Conservation (phyloP, 345 rosid genomes). For the Lepidium aucheri region DNA sequence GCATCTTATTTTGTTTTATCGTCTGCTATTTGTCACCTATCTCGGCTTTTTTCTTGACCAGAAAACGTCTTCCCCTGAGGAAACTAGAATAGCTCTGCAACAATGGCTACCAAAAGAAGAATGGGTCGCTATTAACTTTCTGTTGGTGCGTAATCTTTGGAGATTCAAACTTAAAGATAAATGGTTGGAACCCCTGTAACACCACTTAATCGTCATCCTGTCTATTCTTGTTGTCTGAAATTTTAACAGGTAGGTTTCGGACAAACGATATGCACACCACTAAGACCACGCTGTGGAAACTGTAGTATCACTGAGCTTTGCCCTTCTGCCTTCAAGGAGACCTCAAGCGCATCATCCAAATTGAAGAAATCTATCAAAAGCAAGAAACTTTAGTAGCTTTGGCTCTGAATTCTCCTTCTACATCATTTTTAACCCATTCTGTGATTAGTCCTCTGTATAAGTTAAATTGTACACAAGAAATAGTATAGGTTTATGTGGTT, state of each 20-base stretch:
- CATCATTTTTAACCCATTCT: not conserved
- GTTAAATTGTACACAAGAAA: not conserved
- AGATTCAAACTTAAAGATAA: not conserved
- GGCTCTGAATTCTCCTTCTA: not conserved
- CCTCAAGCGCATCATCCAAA: conserved; percentile 42
- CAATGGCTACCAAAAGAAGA: conserved; percentile 94
- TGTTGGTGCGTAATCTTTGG: conserved; percentile 46
- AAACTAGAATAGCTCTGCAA: conserved; percentile 81
- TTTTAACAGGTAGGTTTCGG: conserved; percentile 71
- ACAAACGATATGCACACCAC: conserved; percentile 82
- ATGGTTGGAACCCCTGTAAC: not conserved
- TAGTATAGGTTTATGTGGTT: not conserved
- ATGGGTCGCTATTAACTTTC: conserved; percentile 88
- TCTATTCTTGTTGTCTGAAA: conserved; percentile 1
- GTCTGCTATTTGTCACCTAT: conserved; percentile 2
- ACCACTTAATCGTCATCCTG: not conserved
- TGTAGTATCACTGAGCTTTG: conserved; percentile 57
- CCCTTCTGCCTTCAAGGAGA: conserved; percentile 88
- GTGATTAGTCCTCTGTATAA: not conserved
- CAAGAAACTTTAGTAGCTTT: conserved; percentile 28
- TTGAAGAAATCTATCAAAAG: conserved; percentile 29
- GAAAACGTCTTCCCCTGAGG: conserved; percentile 81
- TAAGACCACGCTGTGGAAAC: conserved; percentile 60
- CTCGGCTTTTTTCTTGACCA: conserved; percentile 9
- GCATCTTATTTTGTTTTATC: not conserved